Percentiles rank a stretch among this genome's conserved stretches.
Conservation (phyloP, 2,329 filamentous ascomycete genomes). For the Fusarium nanum region DNA sequence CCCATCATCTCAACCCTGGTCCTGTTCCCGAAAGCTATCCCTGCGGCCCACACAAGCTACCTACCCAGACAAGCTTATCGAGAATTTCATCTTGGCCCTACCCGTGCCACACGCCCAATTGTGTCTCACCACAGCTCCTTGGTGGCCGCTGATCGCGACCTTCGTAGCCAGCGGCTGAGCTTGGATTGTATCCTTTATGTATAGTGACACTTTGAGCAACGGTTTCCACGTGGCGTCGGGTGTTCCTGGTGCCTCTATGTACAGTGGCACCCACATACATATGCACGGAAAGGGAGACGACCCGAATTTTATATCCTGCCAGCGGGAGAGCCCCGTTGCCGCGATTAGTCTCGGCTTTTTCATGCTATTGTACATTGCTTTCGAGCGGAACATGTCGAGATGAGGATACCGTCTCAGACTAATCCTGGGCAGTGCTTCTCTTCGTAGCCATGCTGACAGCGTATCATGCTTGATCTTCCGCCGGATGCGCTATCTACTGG, state of each 20-base stretch:
- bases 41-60: constrained; percentile 28
- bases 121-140: constrained; percentile 37
- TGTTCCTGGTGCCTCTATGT: constrained; percentile 32
- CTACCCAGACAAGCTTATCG: constrained; percentile 31
- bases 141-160: constrained; percentile 16
- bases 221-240: constrained; percentile 42
- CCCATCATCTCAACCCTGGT: constrained; percentile 25
- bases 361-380: background rate
- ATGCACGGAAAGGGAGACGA: constrained; percentile 28
- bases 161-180: constrained; percentile 10
- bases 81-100: constrained; percentile 35
- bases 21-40: constrained; percentile 33
- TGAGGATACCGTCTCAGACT: background rate
- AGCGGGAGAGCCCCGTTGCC: constrained; percentile 32
- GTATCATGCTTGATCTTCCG: constrained; percentile 17
- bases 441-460: constrained; percentile 1
- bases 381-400: background rate
- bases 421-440: background rate
- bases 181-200: constrained; percentile 28
- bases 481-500: constrained; percentile 21
- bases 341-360: constrained; percentile 18
- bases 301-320: constrained; percentile 33
- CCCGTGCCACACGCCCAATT: constrained; percentile 31
- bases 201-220: constrained; percentile 36
- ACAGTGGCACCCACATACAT: constrained; percentile 39